Conservation (phyloP, 208 protist species). For the Wallacemonas sp. region DNA sequence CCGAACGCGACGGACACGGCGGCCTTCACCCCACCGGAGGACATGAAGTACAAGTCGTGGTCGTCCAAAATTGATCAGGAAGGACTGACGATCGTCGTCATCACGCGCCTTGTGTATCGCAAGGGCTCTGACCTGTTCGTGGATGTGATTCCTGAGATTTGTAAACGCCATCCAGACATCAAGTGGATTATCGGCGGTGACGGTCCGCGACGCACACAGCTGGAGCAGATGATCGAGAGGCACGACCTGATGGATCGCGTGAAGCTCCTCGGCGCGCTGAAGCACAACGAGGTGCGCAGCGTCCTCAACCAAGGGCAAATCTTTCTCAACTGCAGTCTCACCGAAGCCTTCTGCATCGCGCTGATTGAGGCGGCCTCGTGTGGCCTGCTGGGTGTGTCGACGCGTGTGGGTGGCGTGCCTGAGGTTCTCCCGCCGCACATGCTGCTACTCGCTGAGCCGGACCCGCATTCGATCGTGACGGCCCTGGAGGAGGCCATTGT, state of each 20-base stretch:
- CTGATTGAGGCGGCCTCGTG: conserved; percentile 97
- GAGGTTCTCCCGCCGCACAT: conserved; percentile 97
- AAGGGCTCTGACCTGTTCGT: conserved; percentile 97
- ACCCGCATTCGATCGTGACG: conserved; percentile 72
- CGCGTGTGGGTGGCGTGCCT: conserved; percentile 97
- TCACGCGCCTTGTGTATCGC: conserved; percentile 96
- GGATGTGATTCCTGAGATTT: conserved; percentile 96
- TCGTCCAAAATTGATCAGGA: conserved; percentile 81
- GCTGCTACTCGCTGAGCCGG: conserved; percentile 91
- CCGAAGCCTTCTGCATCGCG: conserved; percentile 99
- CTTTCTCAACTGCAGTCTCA: conserved; percentile 98
- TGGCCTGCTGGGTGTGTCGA: conserved; percentile 95
- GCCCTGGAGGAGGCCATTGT: conserved; percentile 76
- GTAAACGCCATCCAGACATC: conserved; percentile 90
- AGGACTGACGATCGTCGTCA: conserved; percentile 94
- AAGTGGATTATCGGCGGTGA: conserved; percentile 98
- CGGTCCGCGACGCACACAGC: conserved; percentile 93
- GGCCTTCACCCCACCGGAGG: conserved; percentile 83
- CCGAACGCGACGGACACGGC: conserved; percentile 97
- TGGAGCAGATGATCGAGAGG: conserved; percentile 98
- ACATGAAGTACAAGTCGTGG: conserved; percentile 93
- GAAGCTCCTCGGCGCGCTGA: conserved; percentile 94
- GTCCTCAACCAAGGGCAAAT: conserved; percentile 97
- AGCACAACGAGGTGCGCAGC: conserved; percentile 88
- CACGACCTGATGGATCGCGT: conserved; percentile 96